Evolutionary conservation across 495 filamentous ascomycete species (phyloP).

Genomic region (Daldinia grandis): DNA sequence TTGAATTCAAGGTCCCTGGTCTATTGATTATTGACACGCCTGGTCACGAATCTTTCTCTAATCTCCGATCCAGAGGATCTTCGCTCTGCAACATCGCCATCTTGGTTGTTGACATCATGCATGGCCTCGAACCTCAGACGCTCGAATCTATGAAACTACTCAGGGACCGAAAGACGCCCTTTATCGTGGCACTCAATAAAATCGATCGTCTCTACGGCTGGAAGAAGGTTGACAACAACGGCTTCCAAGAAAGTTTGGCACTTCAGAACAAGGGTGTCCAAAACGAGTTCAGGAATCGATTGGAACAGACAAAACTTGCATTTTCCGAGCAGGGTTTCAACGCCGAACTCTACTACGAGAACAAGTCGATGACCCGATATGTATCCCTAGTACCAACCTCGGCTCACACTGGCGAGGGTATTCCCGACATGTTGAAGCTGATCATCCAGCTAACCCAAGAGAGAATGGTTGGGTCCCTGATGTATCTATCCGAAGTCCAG

Average conservation of each 20-base stretch:
- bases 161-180: constrained; percentile 92
- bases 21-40: constrained; percentile 98
- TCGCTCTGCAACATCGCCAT: constrained; percentile 99
- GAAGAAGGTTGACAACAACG: constrained; percentile 98
- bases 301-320: constrained; percentile 89
- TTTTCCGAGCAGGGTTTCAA: constrained; percentile 98
- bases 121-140: constrained; percentile 97
- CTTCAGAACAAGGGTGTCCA: constrained; percentile 94
- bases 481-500: constrained; percentile 98
- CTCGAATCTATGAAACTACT: constrained; percentile 96
- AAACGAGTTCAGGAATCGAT: constrained; percentile 90
- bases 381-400: constrained; percentile 97
- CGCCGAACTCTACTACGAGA: constrained; percentile 94
- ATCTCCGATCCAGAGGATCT: constrained; percentile 93
- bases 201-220: constrained; percentile 99
- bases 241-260: constrained; percentile 89
- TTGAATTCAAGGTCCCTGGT: constrained; percentile 98
- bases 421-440: constrained; percentile 98
- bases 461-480: constrained; percentile 95
- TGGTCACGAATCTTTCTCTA: constrained; percentile 99
- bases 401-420: constrained; percentile 97
- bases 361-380: constrained; percentile 92
- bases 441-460: constrained; percentile 92
- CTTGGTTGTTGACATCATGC: constrained; percentile 99
- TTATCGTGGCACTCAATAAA: constrained; percentile 99